phyloP scores from a whole-genome alignment of 768 basidiomycete genomes.

The Russula lepida region DNA sequence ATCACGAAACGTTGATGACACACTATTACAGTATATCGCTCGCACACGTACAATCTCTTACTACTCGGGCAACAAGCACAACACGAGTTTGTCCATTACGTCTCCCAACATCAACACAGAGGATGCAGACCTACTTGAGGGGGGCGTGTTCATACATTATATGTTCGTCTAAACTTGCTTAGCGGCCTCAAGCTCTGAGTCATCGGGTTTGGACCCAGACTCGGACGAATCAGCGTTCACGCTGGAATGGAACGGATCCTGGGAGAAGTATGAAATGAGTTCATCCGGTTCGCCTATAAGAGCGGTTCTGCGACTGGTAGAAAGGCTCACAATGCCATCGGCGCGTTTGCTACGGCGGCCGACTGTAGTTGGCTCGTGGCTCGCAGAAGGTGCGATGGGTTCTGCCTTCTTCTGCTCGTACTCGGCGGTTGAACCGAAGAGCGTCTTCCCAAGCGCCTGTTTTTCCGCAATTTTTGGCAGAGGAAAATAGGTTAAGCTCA shows the following conservation, averaged over 20 bases:
- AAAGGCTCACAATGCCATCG: neutral
- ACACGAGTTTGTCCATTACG: neutral
- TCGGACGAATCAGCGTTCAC: neutral
- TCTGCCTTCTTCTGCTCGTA: neutral
- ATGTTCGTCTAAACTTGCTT: neutral
- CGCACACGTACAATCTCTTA: neutral
- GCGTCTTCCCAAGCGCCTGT: neutral
- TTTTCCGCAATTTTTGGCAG: neutral
- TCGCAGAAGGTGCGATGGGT: neutral
- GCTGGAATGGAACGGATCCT: constrained; percentile 2
- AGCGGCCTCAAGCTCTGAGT: no score
- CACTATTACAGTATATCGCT: neutral
- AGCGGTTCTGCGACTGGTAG: neutral
- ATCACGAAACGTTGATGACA: neutral
- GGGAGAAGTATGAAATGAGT: neutral
- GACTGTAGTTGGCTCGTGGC: neutral
- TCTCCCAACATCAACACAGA: neutral
- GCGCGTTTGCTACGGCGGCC: constrained; percentile 6
- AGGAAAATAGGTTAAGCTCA: neutral
- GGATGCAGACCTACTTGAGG: neutral
- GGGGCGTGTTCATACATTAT: neutral
- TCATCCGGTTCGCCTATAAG: neutral
- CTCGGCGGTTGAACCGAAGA: constrained; percentile 3
- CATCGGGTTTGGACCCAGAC: no score
- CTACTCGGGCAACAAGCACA: neutral